A percentile compares a stretch with the other conserved stretches of the same genome.
Conservation (phyloP, 1,284 basidiomycete genomes). For the Ustilago loliicola region DNA sequence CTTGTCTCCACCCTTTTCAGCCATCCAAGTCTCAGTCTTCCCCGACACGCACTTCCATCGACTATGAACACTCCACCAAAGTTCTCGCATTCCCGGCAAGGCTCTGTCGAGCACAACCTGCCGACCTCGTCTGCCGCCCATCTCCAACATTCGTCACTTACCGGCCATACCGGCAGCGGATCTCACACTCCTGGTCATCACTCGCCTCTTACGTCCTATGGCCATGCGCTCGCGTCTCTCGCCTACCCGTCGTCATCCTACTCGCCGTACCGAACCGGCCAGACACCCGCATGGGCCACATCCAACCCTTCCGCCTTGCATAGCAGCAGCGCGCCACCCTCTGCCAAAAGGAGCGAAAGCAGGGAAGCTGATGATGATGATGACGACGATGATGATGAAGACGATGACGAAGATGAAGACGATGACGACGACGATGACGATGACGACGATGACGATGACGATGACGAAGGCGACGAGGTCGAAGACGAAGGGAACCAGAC, state of each 20-base stretch:
- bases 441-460: constrained; percentile 42
- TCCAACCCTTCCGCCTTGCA: constrained; percentile 41
- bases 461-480: constrained; percentile 28
- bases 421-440: constrained; percentile 45
- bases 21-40: neutral
- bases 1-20: neutral
- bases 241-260: constrained; percentile 49
- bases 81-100: constrained; percentile 56
- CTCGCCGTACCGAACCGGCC: constrained; percentile 33
- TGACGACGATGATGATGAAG: constrained; percentile 39
- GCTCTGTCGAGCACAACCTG: constrained; percentile 44
- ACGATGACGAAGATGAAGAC: too few relatives aligned
- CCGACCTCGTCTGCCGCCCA: constrained; percentile 36
- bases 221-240: constrained; percentile 50
- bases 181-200: constrained; percentile 42
- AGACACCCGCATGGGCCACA: constrained; percentile 33
- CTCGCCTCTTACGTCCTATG: constrained; percentile 44
- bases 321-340: constrained; percentile 22
- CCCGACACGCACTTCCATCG: neutral
- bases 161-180: constrained; percentile 26
- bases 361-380: constrained; percentile 28
- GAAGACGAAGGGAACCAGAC: constrained; percentile 37
- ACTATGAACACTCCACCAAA: constrained; percentile 54
- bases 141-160: constrained; percentile 45
- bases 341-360: constrained; percentile 39